Evolutionary conservation across 805 yeast genomes (phyloP).

Genomic region (Hanseniaspora hatyaiensis): DNA sequence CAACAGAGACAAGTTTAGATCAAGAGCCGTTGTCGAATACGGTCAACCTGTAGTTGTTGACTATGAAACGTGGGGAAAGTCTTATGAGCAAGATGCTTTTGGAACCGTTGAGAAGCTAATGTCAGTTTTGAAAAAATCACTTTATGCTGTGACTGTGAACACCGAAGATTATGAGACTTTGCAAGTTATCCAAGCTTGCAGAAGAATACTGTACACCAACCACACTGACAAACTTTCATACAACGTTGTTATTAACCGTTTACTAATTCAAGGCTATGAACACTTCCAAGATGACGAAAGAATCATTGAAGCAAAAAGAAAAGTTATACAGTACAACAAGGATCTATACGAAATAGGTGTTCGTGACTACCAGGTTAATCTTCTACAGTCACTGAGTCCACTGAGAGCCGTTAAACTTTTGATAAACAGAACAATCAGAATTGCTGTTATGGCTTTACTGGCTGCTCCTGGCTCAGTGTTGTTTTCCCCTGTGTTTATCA

Average conservation of each 20-base stretch:
- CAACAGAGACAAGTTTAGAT: conserved; percentile 89
- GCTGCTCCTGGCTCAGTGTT: conserved; percentile 82
- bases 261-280: conserved; percentile 72
- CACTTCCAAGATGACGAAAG: conserved; percentile 55
- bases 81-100: conserved; percentile 50
- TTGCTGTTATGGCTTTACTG: conserved; percentile 45
- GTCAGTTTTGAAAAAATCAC: conserved; percentile 57
- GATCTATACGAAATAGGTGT: conserved; percentile 50
- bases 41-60: conserved; percentile 73
- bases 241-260: conserved; percentile 80
- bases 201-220: conserved; percentile 41
- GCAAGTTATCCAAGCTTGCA: conserved; percentile 81
- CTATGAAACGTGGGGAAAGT: conserved; percentile 49
- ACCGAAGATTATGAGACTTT: conserved; percentile 83
- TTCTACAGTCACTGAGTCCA: conserved; percentile 41
- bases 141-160: conserved; percentile 75
- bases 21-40: conserved; percentile 89
- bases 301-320: conserved; percentile 46
- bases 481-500: conserved; percentile 77
- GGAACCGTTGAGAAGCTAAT: conserved; percentile 64
- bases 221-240: conserved; percentile 68
- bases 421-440: conserved; percentile 44
- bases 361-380: conserved; percentile 48
- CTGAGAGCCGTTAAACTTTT: conserved; percentile 43
- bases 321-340: conserved; percentile 60